Evolutionary conservation across 306 rosid genomes (phyloP), one percentile per base, ranked within the genome.

Genomic region (Fragaria vesca): DNA sequence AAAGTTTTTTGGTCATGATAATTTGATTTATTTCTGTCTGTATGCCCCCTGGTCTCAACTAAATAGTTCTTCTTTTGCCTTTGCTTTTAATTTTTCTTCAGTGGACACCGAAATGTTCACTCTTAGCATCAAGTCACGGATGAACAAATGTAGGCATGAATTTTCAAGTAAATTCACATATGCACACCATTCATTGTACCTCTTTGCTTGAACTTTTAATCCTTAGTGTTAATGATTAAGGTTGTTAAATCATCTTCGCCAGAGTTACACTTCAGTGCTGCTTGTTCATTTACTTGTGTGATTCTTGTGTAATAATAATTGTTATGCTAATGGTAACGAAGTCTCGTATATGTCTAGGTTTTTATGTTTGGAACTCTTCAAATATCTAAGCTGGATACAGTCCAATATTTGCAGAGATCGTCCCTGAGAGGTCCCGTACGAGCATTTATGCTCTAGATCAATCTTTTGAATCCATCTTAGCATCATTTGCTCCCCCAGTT

Each of bases 391-490:
- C 28, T 34, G 10, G 78, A 68, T 86, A 72, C 93, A 91, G 98
- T 84, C 98, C 97, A 69, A 94, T 94, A 89, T 94, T 94, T 90
- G 98, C 98, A 84, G 97, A 94, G 86, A 91, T 91, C 79, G 96
- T 94, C 30, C 93, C 94, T 30, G 90, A 94, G 88, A 91, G 79
- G 84, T 94, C 96, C 1, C 88, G 98, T 4, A 89, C 97, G 0
- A 83, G 88, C 76, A 85, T 94, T 72, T 91, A 91, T 70, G 97
- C 98, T 16, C 72, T 94, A 83, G 98, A 94, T 80, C 81, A 83
- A 80, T 91, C 91, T 52, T 87, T 91, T 8, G 97, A 91, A 81
- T 66, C 93, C 32, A 79, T 94, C 45, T 68, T 94, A 61, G 63
- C 93, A 1, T 94, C 98, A 6, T 94, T 94, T 66, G 98, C 97